These are phyloP conservation scores for Extremus antarcticus DNA, from an alignment of 495 filamentous ascomycete species.

Conservation along the genomic window DNA sequence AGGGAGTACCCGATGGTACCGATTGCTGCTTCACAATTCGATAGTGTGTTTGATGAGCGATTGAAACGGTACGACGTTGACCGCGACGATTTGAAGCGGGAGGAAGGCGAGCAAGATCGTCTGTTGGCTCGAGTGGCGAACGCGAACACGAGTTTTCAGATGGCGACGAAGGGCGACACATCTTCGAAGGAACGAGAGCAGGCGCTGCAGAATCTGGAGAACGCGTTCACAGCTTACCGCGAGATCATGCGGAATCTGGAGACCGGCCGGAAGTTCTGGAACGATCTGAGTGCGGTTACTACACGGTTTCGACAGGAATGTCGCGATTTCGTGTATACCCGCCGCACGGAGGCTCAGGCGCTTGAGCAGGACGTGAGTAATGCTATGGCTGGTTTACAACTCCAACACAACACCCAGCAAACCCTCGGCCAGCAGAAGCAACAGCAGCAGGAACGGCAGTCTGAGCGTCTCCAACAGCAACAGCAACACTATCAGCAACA, in stretches of 20 bases:
- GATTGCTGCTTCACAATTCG: slow-evolving; percentile 79
- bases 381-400: slow-evolving; percentile 50
- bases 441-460: slow-evolving; percentile 10
- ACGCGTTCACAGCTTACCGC: slow-evolving; percentile 88
- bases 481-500: neutral
- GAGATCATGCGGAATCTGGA: slow-evolving; percentile 85
- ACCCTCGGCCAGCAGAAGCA: slow-evolving; percentile 23
- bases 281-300: slow-evolving; percentile 81
- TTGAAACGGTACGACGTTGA: slow-evolving; percentile 72
- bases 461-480: neutral
- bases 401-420: slow-evolving; percentile 38
- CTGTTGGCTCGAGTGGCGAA: slow-evolving; percentile 54
- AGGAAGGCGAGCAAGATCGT: slow-evolving; percentile 66
- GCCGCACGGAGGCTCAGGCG: slow-evolving; percentile 67
- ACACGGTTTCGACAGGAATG: slow-evolving; percentile 66
- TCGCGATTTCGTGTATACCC: slow-evolving; percentile 64
- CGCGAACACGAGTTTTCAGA: slow-evolving; percentile 67
- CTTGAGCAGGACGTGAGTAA: slow-evolving; percentile 65
- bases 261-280: slow-evolving; percentile 89
- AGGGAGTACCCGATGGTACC: slow-evolving; percentile 72
- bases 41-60: slow-evolving; percentile 76
- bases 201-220: slow-evolving; percentile 80
- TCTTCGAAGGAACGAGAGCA: slow-evolving; percentile 70
- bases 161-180: slow-evolving; percentile 57
- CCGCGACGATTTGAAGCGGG: slow-evolving; percentile 53